These are phyloP conservation scores for Xanthoconium stramineum DNA, from an alignment of 768 basidiomycete genomes.

Conservation along the genomic window DNA sequence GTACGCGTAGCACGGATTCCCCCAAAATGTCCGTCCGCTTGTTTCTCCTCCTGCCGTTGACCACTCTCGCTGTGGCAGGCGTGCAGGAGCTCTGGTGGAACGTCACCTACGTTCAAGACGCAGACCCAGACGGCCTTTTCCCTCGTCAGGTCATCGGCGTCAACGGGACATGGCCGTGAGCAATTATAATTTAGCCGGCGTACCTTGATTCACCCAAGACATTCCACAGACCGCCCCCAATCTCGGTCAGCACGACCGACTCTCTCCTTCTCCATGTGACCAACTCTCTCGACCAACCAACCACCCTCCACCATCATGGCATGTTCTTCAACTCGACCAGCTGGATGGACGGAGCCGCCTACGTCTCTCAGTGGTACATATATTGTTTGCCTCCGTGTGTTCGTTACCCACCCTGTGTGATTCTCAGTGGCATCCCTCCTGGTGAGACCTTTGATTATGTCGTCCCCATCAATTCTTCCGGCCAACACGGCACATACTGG, in stretches of 20 bases:
- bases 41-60: conserved; percentile 17
- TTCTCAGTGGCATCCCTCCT: conserved; percentile 68
- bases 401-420: background rate
- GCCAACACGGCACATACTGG: conserved; percentile 82
- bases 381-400: too few relatives aligned
- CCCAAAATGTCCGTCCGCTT: background rate
- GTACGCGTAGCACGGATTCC: background rate
- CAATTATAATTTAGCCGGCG: conserved; percentile 1
- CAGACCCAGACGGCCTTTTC: conserved; percentile 81
- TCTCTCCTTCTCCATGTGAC: conserved; percentile 72
- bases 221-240: conserved; percentile 69
- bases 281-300: conserved; percentile 65
- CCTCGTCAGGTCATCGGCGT: conserved; percentile 80
- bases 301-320: conserved; percentile 88
- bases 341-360: conserved; percentile 90
- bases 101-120: conserved; percentile 75
- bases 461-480: conserved; percentile 64
- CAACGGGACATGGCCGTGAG: conserved; percentile 93
- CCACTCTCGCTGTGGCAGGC: conserved; percentile 50
- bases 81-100: conserved; percentile 86
- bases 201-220: background rate
- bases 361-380: conserved; percentile 76
- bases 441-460: conserved; percentile 70
- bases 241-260: conserved; percentile 70
- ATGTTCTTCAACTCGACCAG: conserved; percentile 88